phyloP scores from a whole-genome alignment of 1,139 yeast genomes.

The Candida sojae region DNA sequence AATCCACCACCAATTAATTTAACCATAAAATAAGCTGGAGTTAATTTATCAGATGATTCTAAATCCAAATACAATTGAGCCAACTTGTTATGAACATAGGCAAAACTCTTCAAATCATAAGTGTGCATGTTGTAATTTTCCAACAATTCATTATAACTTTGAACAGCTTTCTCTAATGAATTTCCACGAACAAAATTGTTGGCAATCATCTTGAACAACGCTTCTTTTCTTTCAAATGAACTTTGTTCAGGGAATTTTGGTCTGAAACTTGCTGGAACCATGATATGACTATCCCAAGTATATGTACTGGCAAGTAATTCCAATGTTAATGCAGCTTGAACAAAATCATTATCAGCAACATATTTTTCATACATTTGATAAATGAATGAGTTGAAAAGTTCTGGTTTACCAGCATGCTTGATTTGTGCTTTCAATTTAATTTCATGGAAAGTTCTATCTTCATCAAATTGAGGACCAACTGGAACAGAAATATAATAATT shows the following conservation, averaged over 20 bases:
- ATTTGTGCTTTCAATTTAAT: conserved; percentile 76
- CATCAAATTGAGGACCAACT: conserved; percentile 80
- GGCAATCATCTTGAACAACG: conserved; percentile 71
- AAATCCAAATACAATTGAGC: conserved; percentile 68
- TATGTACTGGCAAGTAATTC: conserved; percentile 78
- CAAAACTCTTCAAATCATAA: conserved; percentile 75
- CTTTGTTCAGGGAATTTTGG: conserved; percentile 81
- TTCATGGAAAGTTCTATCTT: conserved; percentile 81
- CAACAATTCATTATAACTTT: conserved; percentile 73
- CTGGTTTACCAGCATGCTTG: conserved; percentile 79
- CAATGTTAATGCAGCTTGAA: conserved; percentile 83
- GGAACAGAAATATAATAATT: conserved; percentile 76
- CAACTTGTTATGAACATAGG: conserved; percentile 70
- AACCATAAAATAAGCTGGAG: conserved; percentile 80
- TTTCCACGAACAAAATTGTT: conserved; percentile 70
- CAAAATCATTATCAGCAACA: conserved; percentile 59
- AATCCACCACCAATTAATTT: conserved; percentile 84
- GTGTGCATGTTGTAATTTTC: conserved; percentile 74
- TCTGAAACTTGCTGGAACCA: conserved; percentile 57
- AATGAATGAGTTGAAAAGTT: conserved; percentile 74
- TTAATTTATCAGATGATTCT: conserved; percentile 69
- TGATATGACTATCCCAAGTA: conserved; percentile 67
- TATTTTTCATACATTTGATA: conserved; percentile 73
- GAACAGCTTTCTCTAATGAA: conserved; percentile 75
- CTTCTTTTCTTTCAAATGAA: conserved; percentile 80